These are phyloP conservation scores for Coccomyxa subellipsoidea DNA, from an alignment of 163 green algal species.

Conservation along the genomic window DNA sequence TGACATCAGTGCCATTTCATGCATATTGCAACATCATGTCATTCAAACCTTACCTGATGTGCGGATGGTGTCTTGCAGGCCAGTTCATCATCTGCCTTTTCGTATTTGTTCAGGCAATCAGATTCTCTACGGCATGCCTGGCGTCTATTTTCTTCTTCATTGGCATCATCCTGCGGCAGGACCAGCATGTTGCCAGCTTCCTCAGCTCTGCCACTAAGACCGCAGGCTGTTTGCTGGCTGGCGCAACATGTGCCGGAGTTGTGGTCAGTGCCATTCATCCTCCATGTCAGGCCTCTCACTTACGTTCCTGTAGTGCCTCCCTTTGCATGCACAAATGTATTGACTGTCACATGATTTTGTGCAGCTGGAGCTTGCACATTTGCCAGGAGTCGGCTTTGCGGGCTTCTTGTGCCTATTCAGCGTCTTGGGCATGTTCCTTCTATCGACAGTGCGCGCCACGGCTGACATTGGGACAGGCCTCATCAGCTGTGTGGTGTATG, in stretches of 20 bases:
- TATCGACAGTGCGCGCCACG: neutral
- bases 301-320: neutral
- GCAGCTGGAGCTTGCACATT: neutral
- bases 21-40: neutral
- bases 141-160: slow-evolving; percentile 5
- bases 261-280: too few relatives aligned
- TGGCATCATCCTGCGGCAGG: slow-evolving; percentile 1
- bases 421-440: neutral
- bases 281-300: too few relatives aligned
- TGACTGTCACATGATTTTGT: neutral
- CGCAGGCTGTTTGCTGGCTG: neutral
- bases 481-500: neutral
- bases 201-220: neutral
- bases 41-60: neutral
- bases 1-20: neutral
- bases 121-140: neutral
- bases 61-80: neutral
- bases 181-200: slow-evolving; percentile 1
- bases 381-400: neutral
- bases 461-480: neutral
- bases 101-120: neutral
- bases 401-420: neutral
- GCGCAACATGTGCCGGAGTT: neutral
- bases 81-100: neutral
- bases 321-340: neutral